Conservation (phyloP, 768 basidiomycete species). For the Pleurotus djamor region DNA sequence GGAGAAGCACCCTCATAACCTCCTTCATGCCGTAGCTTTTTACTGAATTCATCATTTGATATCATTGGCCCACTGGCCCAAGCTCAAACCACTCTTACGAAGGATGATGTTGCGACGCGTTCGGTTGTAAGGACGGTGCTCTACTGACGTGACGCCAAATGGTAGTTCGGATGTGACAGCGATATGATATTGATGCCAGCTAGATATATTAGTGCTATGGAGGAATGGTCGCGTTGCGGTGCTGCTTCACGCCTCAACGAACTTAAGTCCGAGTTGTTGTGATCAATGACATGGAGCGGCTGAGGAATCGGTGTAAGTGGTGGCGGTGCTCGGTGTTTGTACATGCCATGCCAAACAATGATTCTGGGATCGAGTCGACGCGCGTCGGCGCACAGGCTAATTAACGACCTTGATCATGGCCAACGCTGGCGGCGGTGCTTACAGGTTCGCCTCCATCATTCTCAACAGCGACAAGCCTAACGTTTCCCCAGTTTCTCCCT, state of each 20-base stretch:
- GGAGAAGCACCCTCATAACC: slow-evolving; percentile 87
- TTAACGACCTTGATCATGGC: slow-evolving; percentile 47
- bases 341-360: neutral
- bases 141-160: too few relatives aligned
- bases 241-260: too few relatives aligned
- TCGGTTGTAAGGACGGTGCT: too few relatives aligned
- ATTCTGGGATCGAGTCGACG: neutral
- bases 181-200: too few relatives aligned
- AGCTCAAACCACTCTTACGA: too few relatives aligned
- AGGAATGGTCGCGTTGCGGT: too few relatives aligned
- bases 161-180: too few relatives aligned
- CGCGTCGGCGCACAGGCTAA: neutral
- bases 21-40: slow-evolving; percentile 90
- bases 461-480: neutral
- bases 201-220: too few relatives aligned
- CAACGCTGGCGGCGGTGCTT: slow-evolving; percentile 79
- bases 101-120: too few relatives aligned
- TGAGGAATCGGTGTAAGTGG: neutral
- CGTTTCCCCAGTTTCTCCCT: slow-evolving; percentile 80
- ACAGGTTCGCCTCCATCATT: slow-evolving; percentile 46
- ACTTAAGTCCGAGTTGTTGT: neutral
- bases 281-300: neutral
- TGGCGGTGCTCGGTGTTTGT: slow-evolving; percentile 2
- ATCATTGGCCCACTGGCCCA: too few relatives aligned
- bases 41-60: slow-evolving; percentile 48